A percentile compares a stretch with the other conserved stretches of the same genome.
These are phyloP conservation scores for Phytophthora litchii DNA, from an alignment of 352 stramenopile species.

Conservation along the genomic window DNA sequence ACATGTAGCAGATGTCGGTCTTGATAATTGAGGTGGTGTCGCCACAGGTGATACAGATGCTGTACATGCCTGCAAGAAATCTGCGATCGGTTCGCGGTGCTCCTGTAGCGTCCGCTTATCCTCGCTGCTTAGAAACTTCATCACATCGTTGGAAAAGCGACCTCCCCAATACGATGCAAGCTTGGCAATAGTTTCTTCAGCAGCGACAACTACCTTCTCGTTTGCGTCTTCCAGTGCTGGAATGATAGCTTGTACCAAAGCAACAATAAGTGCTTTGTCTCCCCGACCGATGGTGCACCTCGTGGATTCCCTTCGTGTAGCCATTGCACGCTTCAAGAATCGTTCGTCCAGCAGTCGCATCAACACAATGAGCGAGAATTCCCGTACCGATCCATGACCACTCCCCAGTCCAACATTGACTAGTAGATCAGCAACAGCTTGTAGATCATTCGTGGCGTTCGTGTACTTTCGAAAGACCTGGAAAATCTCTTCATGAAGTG, in stretches of 20 bases:
- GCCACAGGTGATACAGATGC: conserved; percentile 3
- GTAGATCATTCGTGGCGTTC: conserved; percentile 63
- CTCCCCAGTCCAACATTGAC: conserved; percentile 68
- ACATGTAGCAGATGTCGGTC: conserved; percentile 7
- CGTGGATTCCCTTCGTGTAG: conserved; percentile 8
- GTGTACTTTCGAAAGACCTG: conserved; percentile 72
- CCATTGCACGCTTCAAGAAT: conserved; percentile 32
- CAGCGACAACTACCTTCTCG: conserved; percentile 64
- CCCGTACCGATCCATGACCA: conserved; percentile 41
- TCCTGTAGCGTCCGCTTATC: conserved; percentile 58
- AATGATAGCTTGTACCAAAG: conserved; percentile 64
- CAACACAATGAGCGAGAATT: conserved; percentile 56
- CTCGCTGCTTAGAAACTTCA: conserved; percentile 66
- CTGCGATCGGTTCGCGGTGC: conserved; percentile 55
- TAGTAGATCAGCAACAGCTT: conserved; percentile 58
- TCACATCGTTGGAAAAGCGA: conserved; percentile 44
- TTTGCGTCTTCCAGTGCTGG: conserved; percentile 62
- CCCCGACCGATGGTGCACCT: conserved; percentile 40
- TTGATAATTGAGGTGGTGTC: conserved; percentile 21
- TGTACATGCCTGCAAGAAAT: conserved; percentile 47
- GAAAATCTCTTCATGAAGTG: conserved; percentile 61
- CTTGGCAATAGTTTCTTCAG: conserved; percentile 70
- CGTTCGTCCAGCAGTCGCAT: conserved; percentile 62
- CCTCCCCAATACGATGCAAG: conserved; percentile 62
- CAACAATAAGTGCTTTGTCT: conserved; percentile 58